Base-by-base conservation (phyloP, 164 flowering plant genomes). In the Magnolia changhungtana region DNA sequence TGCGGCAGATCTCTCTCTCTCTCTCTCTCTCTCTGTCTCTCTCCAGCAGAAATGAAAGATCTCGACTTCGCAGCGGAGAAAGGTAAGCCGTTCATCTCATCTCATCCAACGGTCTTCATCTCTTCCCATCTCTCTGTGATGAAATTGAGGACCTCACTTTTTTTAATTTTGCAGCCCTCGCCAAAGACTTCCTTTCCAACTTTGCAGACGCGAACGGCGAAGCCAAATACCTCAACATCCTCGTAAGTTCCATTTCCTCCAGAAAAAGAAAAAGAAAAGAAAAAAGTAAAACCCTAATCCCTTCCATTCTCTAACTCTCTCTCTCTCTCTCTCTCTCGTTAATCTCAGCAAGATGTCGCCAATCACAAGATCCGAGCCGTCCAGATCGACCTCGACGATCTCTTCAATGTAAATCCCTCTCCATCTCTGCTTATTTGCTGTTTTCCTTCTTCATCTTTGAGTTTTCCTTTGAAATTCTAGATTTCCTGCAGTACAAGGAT, bases 261-360 rank as follows among this genome's bases (percentile, higher is more conserved):
- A 1, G 49, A 50, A 24, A 13, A 27, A 27, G 1, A 24, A 24
- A 27, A 27, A 0, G 1, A 27, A 27, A 27, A 27, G 29, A 27
- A 27, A 1, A 27, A 27, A 27, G 29, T 1, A 27, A 8, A 51
- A 52, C 18, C 66, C 55, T 19, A 8, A 20, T 3, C n/a, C 20
- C 23, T 21, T 8, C 37, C 9, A 49, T 10, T 21, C 1, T 13
- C 50, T 73, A 13, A 8, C 24, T 21, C 27, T 50, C 1, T 65
- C 23, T 19, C n/a, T 20, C 45, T 11, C 7, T 19, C 50, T 21
- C 67, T 71, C n/a, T 73, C 49, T 23, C 14, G 27, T 66, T 19
- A 8, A 50, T 82, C 74, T 70, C 90, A 96, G 99, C 98, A 94
- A 94, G 96, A 94, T 23, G 97, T 96, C 19, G 93, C 99, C 0